Evolutionary conservation across 495 filamentous ascomycete species (phyloP), one percentile per base, ranked within the genome.

Genomic region (Talaromyces wortmannii): DNA sequence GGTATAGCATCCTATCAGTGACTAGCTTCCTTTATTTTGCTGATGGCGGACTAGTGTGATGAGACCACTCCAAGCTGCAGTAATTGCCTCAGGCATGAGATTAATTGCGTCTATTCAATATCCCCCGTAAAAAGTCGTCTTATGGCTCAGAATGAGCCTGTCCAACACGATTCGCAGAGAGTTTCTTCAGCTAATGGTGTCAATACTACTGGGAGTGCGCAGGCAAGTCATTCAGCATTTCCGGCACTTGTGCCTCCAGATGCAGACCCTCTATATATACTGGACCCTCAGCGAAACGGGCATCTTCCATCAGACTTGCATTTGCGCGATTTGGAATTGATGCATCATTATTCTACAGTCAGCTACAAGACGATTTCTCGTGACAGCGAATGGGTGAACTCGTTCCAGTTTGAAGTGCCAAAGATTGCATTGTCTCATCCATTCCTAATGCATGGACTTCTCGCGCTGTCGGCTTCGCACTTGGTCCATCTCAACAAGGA

Each of bases 401-500:
- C 80, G 45, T 74, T 75, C 42, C 71, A 71, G 29, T 63, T 68
- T n/a, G 63, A 58, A 5, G 69, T 77, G 15, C 75, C 76, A 5
- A 70, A 69, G 6, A 63, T 78, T 51, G 78, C 76, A 0, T 67
- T 72, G 16, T 57, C 67, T 0, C 67, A 72, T 56, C 66, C 69
- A 0, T 80, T 72, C 51, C 59, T 79, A 8, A 61, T 80, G 48
- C 76, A 79, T 56, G 70, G 68, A 48, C 64, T 80, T 6, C 61
- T 79, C 5, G 76, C 77, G 1, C 53, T 80, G 6, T 69, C 76
- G 5, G 72, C 77, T 5, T 58, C 78, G 32, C 77, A 80, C 51
- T 59, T 81, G 30, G 69, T 70, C 4, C 67, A 69, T 40, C n/a
- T 68, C 2, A 68, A 73, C 10, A 45, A 53, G 15, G 44, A 32